Percentiles rank a stretch among this genome's conserved stretches.
These are phyloP conservation scores for Eleusine indica DNA, from an alignment of 176 grass and related monocot genomes.

Conservation along the genomic window DNA sequence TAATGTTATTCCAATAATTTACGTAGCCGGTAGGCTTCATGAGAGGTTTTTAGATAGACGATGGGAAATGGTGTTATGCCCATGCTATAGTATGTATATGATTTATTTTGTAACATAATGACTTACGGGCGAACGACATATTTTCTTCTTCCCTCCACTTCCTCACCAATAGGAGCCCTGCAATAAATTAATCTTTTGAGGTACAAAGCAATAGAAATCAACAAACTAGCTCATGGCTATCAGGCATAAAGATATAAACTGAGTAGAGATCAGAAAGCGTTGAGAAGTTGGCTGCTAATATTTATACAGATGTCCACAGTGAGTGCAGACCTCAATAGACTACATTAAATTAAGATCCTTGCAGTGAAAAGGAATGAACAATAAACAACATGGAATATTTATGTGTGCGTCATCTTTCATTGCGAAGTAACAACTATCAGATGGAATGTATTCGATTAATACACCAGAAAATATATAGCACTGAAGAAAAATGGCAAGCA, in stretches of 20 bases:
- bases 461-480: not conserved
- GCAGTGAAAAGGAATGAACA: conserved; percentile 15
- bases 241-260: not conserved
- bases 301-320: not conserved
- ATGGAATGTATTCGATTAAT: conserved; percentile 4
- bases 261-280: not conserved
- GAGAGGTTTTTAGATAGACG: not conserved
- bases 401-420: not conserved
- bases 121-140: conserved; percentile 96
- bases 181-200: conserved; percentile 33
- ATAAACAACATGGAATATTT: not conserved
- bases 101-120: conserved; percentile 31
- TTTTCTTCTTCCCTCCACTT: conserved; percentile 87
- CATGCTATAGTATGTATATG: not conserved
- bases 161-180: conserved; percentile 90
- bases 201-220: conserved; percentile 13
- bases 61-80: not conserved
- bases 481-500: not conserved
- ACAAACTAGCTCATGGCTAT: conserved; percentile 19
- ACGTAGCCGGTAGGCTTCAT: not conserved
- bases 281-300: not conserved
- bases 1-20: not conserved
- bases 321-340: not conserved
- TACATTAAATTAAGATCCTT: not conserved
- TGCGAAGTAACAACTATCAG: not conserved